Conservation (phyloP, 139 green algal genomes). For the Chlorella sp. region DNA sequence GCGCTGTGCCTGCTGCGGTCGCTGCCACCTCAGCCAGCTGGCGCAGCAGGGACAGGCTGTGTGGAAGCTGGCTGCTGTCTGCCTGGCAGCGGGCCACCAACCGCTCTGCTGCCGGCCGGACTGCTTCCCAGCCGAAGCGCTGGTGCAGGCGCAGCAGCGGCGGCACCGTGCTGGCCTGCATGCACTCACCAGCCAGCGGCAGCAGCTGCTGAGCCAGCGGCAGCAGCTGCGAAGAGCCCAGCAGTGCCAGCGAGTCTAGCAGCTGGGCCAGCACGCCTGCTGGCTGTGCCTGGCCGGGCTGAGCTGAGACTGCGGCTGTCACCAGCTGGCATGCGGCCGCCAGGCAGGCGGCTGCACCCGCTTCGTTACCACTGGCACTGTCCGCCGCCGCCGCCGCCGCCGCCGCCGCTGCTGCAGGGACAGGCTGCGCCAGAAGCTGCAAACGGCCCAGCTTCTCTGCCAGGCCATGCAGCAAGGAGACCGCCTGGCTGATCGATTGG, state of each 20-base stretch:
- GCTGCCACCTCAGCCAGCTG: neutral
- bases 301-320: neutral
- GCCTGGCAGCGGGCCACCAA: neutral
- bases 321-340: neutral
- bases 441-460: neutral
- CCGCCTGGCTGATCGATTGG: neutral
- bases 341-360: neutral
- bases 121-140: neutral
- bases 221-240: neutral
- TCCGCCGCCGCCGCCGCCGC: neutral
- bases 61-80: neutral
- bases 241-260: neutral
- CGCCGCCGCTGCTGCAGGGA: neutral
- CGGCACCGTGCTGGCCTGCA: neutral
- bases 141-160: neutral
- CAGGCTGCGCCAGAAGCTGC: neutral
- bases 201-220: neutral
- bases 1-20: neutral
- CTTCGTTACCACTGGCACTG: neutral
- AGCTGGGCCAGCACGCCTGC: neutral
- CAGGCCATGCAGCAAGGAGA: neutral
- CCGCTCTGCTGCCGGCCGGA: neutral
- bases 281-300: neutral
- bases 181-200: neutral
- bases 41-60: constrained; percentile 4